Conservation (phyloP, 2,329 filamentous ascomycete species). For the Pseudogymnoascus sp. region DNA sequence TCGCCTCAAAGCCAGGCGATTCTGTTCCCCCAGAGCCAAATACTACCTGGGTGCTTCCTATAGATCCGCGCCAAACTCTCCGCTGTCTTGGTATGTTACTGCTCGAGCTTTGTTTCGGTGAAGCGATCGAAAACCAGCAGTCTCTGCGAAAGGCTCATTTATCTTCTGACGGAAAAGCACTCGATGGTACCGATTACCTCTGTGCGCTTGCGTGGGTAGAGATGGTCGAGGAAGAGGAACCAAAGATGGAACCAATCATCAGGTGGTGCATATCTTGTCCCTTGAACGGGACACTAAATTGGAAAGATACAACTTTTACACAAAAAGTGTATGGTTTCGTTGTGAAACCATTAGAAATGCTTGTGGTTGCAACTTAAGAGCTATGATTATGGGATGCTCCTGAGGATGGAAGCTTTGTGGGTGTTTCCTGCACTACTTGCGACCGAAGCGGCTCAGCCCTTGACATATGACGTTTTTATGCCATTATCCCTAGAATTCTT, state of each 20-base stretch:
- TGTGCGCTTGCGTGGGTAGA: constrained; percentile 22
- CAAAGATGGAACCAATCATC: constrained; percentile 19
- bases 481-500: constrained; percentile 17
- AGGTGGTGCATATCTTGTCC: constrained; percentile 21
- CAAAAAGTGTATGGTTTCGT: constrained; percentile 23
- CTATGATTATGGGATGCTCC: background rate
- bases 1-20: background rate
- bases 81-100: constrained; percentile 23
- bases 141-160: constrained; percentile 17
- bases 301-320: constrained; percentile 20
- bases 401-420: background rate
- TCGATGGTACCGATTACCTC: constrained; percentile 19
- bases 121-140: constrained; percentile 22
- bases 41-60: background rate
- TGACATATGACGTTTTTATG: background rate
- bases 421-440: background rate
- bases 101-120: constrained; percentile 25
- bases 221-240: constrained; percentile 21
- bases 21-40: background rate
- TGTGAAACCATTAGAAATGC: constrained; percentile 20
- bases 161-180: constrained; percentile 17
- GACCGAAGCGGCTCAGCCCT: background rate
- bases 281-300: constrained; percentile 23
- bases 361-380: background rate
- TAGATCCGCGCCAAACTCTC: constrained; percentile 17